Evolutionary conservation across 2,329 filamentous ascomycete genomes (phyloP).

Genomic region (Neonectria faginata): DNA sequence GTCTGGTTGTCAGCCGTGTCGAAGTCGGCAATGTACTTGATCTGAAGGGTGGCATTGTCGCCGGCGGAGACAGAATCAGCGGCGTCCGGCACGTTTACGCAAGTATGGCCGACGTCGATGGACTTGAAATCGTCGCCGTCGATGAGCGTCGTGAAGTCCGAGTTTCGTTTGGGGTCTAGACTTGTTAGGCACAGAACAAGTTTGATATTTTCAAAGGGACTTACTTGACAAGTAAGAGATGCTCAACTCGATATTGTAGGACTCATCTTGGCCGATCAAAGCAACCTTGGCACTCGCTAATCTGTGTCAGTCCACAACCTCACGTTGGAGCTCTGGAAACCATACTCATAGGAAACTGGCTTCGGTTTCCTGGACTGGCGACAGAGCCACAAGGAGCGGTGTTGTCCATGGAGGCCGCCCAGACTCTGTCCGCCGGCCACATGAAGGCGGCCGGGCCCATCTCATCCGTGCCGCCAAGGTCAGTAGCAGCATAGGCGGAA

Average conservation of each 20-base stretch:
- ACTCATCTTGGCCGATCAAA: conserved; percentile 67
- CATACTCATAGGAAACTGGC: conserved; percentile 66
- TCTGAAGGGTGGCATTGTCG: conserved; percentile 60
- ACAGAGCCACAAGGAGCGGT: conserved; percentile 67
- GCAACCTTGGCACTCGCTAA: conserved; percentile 66
- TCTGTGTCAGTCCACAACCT: background rate
- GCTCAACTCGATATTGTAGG: conserved; percentile 64
- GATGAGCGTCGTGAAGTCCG: conserved; percentile 56
- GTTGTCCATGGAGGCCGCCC: conserved; percentile 66
- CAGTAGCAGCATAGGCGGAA: conserved; percentile 24
- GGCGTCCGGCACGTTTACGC: conserved; percentile 53
- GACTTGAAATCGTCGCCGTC: conserved; percentile 51
- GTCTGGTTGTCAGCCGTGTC: conserved; percentile 56
- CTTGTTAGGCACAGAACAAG: background rate
- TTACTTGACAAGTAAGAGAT: conserved; percentile 65
- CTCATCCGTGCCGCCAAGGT: conserved; percentile 35
- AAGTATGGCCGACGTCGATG: conserved; percentile 59
- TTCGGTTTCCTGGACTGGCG: conserved; percentile 61
- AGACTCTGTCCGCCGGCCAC: conserved; percentile 70
- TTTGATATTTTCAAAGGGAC: conserved; percentile 22
- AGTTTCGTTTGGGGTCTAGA: conserved; percentile 53
- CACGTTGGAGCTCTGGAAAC: background rate
- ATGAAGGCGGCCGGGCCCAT: conserved; percentile 69
- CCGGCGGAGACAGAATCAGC: conserved; percentile 53
- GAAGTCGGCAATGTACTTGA: conserved; percentile 60